Conservation (phyloP, 202 grass and related monocot genomes). For the Musa balbisiana region DNA sequence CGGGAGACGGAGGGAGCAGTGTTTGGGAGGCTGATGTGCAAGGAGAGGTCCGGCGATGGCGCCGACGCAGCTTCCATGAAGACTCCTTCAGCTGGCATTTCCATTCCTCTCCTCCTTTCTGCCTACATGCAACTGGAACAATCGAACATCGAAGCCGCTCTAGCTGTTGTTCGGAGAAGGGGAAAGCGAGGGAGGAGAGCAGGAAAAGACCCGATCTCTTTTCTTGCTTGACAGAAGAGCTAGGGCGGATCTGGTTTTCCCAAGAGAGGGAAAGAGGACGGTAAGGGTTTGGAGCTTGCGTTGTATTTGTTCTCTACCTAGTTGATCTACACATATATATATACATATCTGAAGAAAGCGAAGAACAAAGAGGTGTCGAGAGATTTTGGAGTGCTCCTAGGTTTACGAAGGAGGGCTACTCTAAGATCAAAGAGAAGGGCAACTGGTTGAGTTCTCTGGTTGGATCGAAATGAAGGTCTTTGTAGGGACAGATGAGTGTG, state of each 20-base stretch:
- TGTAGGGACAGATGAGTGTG: slow-evolving; percentile 6
- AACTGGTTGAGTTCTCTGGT: too few species aligned
- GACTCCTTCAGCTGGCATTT: slow-evolving; percentile 2
- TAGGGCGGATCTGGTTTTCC: not conserved
- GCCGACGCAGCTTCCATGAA: slow-evolving; percentile 59
- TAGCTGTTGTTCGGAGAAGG: not conserved
- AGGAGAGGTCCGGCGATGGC: slow-evolving; percentile 73
- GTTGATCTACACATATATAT: not conserved
- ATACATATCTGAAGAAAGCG: not conserved
- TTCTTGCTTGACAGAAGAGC: not conserved
- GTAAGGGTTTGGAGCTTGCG: not conserved
- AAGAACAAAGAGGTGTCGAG: not conserved
- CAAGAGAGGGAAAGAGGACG: not conserved
- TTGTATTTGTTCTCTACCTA: not conserved
- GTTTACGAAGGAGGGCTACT: not conserved
- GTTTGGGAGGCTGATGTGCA: slow-evolving; percentile 86
- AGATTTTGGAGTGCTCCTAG: not conserved
- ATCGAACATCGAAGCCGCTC: not conserved
- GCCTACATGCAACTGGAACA: not conserved
- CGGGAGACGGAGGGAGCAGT: slow-evolving; percentile 24
- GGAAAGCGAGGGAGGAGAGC: slow-evolving; percentile 7
- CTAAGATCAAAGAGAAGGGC: too few species aligned
- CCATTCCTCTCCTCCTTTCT: not conserved
- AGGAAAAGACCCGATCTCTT: not conserved
- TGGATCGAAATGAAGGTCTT: too few species aligned